phyloP scores from a whole-genome alignment of 1,284 basidiomycete species.

The Farysia itapuensis region DNA sequence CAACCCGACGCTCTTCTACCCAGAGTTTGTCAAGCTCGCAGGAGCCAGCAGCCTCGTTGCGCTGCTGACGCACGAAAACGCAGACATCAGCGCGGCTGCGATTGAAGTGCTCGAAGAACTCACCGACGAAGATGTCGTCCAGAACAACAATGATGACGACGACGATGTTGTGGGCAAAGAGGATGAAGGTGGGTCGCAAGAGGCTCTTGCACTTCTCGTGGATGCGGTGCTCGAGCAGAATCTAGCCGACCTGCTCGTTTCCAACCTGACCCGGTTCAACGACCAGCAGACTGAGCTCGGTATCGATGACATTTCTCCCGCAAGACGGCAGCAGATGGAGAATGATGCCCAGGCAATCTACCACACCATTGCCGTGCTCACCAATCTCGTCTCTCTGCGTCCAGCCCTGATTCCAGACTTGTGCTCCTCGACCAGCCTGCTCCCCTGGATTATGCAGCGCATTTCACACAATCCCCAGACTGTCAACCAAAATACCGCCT shows the following conservation, averaged over 20 bases:
- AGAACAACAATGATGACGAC: constrained; percentile 66
- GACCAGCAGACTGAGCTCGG: constrained; percentile 16
- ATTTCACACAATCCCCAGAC: constrained; percentile 59
- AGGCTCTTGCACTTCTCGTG: constrained; percentile 22
- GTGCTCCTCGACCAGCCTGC: constrained; percentile 72
- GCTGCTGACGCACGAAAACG: constrained; percentile 66
- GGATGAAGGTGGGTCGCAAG: constrained; percentile 57
- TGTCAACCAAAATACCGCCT: constrained; percentile 59
- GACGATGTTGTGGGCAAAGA: constrained; percentile 66
- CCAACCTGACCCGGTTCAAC: constrained; percentile 69
- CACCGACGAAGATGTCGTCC: constrained; percentile 91
- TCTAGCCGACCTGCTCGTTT: constrained; percentile 82
- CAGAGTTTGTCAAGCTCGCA: constrained; percentile 80
- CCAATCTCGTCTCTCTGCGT: constrained; percentile 85
- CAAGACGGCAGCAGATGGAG: constrained; percentile 23
- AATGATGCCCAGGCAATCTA: constrained; percentile 48
- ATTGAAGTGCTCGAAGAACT: constrained; percentile 74
- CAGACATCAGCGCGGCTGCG: constrained; percentile 45
- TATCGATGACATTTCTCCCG: constrained; percentile 1
- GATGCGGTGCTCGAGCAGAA: constrained; percentile 70
- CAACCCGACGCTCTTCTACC: constrained; percentile 78
- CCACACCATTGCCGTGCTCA: constrained; percentile 71
- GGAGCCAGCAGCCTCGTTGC: constrained; percentile 73
- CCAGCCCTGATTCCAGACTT: constrained; percentile 70
- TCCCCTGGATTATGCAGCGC: constrained; percentile 76